Base-by-base conservation (phyloP, 177 flowering plant genomes). In the Vitis hybrid region DNA sequence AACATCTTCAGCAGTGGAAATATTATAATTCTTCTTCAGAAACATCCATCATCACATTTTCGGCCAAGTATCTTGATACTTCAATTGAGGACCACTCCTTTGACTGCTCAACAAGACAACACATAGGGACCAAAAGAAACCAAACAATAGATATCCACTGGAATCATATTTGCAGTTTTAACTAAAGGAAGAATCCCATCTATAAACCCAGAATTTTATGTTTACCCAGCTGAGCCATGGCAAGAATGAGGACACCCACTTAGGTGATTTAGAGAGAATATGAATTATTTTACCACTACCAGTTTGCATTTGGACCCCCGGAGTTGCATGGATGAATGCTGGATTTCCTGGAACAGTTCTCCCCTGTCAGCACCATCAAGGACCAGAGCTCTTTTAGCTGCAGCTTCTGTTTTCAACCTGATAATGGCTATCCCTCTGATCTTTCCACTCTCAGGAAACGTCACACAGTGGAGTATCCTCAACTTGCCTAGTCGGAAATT, bases 11-110 rank as follows among this genome's bases (percentile, higher is more conserved):
- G 93, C 93, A 64, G 99, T 95, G 4, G 97, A 92, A 34, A 86
- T 52, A 72, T 85, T 86, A 70, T 10, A 95, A 66, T 72, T 95
- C 98, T 82, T 95, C 99, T 73, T 89, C 92, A 15, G 93, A 72
- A 68, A 93, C 83, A 70, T 89, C 90, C 82, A 83, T 79, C 93
- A 93, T 91, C 65, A 83, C 82, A 83, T 86, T 90, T 73, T 88
- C 93, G 60, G 97, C 94, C 75, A 14, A 78, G 56, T 70, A 81
- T 56, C 80, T 80, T 45, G 88, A 67, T 13, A 73, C 68, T 55
- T 90, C 97, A 71, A 88, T 85, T 1, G 92, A 76, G 12, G 95
- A 87, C 94, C 98, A 91, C 17, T 90, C 97, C 71, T 89, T 91
- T 48, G 98, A 91, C 77, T 86, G 88, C 81, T 87, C 92, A 67